A percentile compares a stretch with the other conserved stretches of the same genome.
Evolutionary conservation across 1,139 yeast species (phyloP).

Genomic region (Magnusiomyces suaveolens): DNA sequence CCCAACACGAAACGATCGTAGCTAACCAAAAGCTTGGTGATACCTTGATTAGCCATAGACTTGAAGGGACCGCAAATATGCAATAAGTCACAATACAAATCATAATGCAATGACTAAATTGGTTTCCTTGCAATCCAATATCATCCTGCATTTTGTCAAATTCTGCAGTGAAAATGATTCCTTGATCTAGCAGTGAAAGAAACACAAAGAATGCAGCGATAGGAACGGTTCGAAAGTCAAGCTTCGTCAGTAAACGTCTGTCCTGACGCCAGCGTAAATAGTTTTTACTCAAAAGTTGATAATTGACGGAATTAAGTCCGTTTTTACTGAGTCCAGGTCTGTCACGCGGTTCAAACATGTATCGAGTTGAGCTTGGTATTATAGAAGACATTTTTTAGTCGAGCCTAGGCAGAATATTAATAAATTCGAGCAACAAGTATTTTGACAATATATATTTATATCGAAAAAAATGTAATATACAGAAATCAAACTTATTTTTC

Average conservation of each 20-base stretch:
- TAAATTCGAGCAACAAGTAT: too few species aligned
- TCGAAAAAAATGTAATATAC: too few species aligned
- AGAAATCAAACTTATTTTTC: too few species aligned
- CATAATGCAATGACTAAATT: constrained; percentile 45
- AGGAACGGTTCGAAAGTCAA: constrained; percentile 23
- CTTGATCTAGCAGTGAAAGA: constrained; percentile 48
- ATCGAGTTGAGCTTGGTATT: too few species aligned
- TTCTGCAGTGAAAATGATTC: constrained; percentile 51
- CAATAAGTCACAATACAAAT: constrained; percentile 46
- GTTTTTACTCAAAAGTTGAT: not conserved
- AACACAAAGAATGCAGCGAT: constrained; percentile 40
- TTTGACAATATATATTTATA: too few species aligned
- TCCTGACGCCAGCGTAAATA: constrained; percentile 1
- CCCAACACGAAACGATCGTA: constrained; percentile 44
- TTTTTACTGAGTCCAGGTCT: too few species aligned
- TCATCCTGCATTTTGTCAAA: constrained; percentile 47
- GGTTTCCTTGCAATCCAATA: constrained; percentile 37
- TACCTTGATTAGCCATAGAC: constrained; percentile 29
- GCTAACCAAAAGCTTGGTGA: constrained; percentile 38
- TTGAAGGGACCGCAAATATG: constrained; percentile 45
- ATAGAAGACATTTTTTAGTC: too few species aligned
- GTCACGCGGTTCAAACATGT: too few species aligned
- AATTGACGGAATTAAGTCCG: not conserved
- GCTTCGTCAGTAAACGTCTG: constrained; percentile 16
- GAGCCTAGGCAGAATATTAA: too few species aligned